Conservation (phyloP, 768 basidiomycete genomes). For the Austroboletus festivus region DNA sequence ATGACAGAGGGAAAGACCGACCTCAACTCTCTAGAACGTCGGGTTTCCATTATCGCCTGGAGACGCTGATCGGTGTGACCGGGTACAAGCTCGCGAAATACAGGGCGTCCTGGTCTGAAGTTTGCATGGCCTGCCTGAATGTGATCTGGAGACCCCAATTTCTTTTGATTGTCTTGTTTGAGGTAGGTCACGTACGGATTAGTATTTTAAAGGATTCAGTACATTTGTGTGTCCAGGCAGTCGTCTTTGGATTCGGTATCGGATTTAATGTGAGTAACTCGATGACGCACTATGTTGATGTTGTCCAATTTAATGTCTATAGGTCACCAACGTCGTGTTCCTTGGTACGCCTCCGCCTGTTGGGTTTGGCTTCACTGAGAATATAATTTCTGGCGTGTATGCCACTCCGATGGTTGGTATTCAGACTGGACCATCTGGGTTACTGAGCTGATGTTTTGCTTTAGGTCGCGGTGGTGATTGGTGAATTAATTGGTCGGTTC, state of each 20-base stretch:
- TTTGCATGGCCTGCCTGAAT: conserved; percentile 31
- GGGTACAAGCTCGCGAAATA: conserved; percentile 45
- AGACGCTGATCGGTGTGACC: conserved; percentile 49
- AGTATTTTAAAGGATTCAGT: not conserved
- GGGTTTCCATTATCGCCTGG: conserved; percentile 39
- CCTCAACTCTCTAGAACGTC: conserved; percentile 26
- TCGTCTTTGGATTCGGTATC: conserved; percentile 48
- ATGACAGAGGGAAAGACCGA: conserved; percentile 42
- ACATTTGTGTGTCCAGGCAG: conserved; percentile 24
- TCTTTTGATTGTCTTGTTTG: conserved; percentile 37
- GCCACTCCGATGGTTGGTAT: conserved; percentile 42
- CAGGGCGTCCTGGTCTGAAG: conserved; percentile 39
- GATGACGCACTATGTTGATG: not conserved
- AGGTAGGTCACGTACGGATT: conserved; percentile 23
- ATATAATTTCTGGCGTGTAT: conserved; percentile 41
- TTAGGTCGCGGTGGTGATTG: conserved; percentile 48
- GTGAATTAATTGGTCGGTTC: conserved; percentile 50
- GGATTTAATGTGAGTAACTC: conserved; percentile 39
- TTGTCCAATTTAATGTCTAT: not conserved
- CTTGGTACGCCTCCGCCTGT: conserved; percentile 43
- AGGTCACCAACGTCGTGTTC: conserved; percentile 58
- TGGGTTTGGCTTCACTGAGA: conserved; percentile 46
- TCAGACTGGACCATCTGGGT: not conserved
- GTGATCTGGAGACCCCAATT: conserved; percentile 51
- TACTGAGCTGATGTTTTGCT: not conserved